Evolutionary conservation across 139 green algal genomes (phyloP), one percentile per base, ranked within the genome.

Genomic region (Spirogloea muscicola): DNA sequence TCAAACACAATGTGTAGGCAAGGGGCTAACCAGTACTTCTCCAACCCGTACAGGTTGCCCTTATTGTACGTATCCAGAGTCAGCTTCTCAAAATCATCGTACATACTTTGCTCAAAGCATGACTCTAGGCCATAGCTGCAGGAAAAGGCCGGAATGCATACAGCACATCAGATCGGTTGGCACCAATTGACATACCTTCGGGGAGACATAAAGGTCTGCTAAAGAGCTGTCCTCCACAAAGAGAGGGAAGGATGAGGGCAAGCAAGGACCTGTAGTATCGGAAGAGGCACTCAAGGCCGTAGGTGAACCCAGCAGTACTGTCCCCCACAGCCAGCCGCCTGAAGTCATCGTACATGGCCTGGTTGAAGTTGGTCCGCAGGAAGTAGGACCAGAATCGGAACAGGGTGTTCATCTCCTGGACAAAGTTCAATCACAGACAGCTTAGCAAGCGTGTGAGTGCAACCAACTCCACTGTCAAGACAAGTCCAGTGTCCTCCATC

Each of bases 311-410:
- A 34, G 62, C 59, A 1, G 48, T 66, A 0, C 86, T 78, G 64
- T 94, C 88, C 63, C 89, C 85, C 39, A 84, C 73, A 0, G 85
- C 87, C 46, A 85, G 79, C 21, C 68, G 74, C 49, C 36, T 58
- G 39, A 68, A 57, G 21, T 39, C 16, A 7, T 72, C 76, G 80
- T 96, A 96, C 91, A 97, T 96, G 44, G 58, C 77, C 48, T 87
- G 68, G 76, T 95, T 94, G 88, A 93, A 97, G 73, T 88, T 85
- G 67, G 93, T 89, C 37, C 93, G 84, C 79, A 98, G 85, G 81
- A 96, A 97, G 85, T 96, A 97, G 81, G 82, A 92, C 93, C 93
- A 98, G 81, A 98, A 97, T 44, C 92, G 85, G 86, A 96, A 97
- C 52, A 98, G 84, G 43, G 89, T 95, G 87, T 96, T 96, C 92